Conservation (phyloP, 768 basidiomycete species). For the Nidula microcarpa region DNA sequence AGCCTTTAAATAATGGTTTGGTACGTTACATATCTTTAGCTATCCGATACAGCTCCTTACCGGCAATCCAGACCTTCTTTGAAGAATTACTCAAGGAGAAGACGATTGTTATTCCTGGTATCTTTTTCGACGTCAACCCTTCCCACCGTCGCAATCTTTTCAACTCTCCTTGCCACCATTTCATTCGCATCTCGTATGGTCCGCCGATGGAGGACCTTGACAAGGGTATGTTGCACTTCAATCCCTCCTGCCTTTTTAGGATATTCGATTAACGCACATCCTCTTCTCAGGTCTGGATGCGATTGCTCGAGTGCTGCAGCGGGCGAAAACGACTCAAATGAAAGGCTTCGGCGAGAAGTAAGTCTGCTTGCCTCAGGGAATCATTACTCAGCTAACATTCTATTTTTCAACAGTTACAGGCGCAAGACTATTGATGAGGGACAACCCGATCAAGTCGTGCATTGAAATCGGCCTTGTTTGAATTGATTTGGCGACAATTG, state of each 20-base stretch:
- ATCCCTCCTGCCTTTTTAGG: not conserved
- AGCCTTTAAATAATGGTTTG: conserved; percentile 85
- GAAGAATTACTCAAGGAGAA: conserved; percentile 90
- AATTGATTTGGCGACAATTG: too few relatives aligned
- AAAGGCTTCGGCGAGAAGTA: conserved; percentile 66
- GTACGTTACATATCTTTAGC: conserved; percentile 28
- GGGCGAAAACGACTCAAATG: conserved; percentile 61
- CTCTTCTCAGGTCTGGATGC: conserved; percentile 70
- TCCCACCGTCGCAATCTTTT: conserved; percentile 85
- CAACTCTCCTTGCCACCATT: conserved; percentile 87
- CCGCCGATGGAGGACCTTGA: conserved; percentile 79
- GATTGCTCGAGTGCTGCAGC: conserved; percentile 74
- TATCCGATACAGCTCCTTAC: not conserved
- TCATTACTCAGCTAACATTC: not conserved
- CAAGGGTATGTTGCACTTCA: conserved; percentile 42
- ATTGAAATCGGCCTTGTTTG: not conserved
- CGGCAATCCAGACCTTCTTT: conserved; percentile 72
- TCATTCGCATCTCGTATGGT: conserved; percentile 84
- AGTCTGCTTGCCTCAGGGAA: not conserved
- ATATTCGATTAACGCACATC: conserved; percentile 3
- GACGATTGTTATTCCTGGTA: conserved; percentile 88
- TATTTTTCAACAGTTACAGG: conserved; percentile 20
- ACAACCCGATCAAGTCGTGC: conserved; percentile 16
- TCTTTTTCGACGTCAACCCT: conserved; percentile 85
- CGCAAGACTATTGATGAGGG: conserved; percentile 1